Conservation (phyloP, 176 grass and related monocot genomes). For the Sorghum bicolor region Sorghum_bicolor_NCBIv3 NC_012877.2:47529001-47529500, state of each 20-base stretch:
- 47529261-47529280: constrained; percentile 38
- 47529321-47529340: constrained; percentile 41
- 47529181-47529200: constrained; percentile 19
- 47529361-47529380: constrained; percentile 47
- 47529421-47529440: constrained; percentile 37
- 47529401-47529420: constrained; percentile 1
- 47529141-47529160: background rate
- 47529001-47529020: no score
- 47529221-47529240: constrained; percentile 55
- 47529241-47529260: constrained; percentile 36
- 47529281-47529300: constrained; percentile 36
- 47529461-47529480: constrained; percentile 41
- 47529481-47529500: constrained; percentile 53
- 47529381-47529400: constrained; percentile 41
- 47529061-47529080: no score
- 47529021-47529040: no score
- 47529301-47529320: constrained; percentile 38
- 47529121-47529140: background rate
- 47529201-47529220: background rate
- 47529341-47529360: constrained; percentile 33
- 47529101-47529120: no score
- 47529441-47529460: constrained; percentile 47
- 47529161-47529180: constrained; percentile 16
- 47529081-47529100: no score
- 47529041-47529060: no score